A percentile compares a stretch with the other conserved stretches of the same genome.
These are phyloP conservation scores for Arctium minus DNA, from an alignment of 129 eudicot genomes.

Conservation along the genomic window DNA sequence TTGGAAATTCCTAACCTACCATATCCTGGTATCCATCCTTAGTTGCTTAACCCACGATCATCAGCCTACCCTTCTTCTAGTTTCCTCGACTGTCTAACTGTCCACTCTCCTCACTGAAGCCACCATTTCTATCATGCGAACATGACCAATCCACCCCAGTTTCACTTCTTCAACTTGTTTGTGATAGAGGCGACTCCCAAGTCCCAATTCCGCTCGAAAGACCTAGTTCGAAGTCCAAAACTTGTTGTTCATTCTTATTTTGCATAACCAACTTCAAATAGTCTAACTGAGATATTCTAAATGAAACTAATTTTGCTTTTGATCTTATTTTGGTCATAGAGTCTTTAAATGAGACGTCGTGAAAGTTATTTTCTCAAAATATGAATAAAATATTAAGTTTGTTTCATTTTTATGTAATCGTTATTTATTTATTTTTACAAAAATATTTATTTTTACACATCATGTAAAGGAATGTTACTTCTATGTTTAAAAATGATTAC, in stretches of 20 bases:
- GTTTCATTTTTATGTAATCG: not conserved
- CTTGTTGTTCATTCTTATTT: no score
- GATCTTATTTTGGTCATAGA: not conserved
- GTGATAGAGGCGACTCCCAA: not conserved
- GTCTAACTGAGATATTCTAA: not conserved
- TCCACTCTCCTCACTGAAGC: not conserved
- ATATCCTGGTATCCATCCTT: not conserved
- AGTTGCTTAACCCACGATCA: not conserved
- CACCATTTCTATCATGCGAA: not conserved
- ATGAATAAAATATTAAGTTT: not conserved
- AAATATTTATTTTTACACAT: no score
- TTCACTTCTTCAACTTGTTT: not conserved
- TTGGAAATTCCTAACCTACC: not conserved
- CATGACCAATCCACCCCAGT: not conserved
- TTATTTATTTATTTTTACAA: not conserved
- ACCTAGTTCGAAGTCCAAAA: not conserved
- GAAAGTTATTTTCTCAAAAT: not conserved
- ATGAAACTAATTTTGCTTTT: not conserved
- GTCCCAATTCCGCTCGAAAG: not conserved
- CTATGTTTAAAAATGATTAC: not conserved
- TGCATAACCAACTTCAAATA: not conserved
- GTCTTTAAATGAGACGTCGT: not conserved
- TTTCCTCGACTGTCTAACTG: not conserved
- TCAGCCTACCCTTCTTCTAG: not conserved
- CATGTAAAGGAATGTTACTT: not conserved